Conservation (phyloP, 192 early-diverging fungal genomes). For the Martensiomyces pterosporus region DNA sequence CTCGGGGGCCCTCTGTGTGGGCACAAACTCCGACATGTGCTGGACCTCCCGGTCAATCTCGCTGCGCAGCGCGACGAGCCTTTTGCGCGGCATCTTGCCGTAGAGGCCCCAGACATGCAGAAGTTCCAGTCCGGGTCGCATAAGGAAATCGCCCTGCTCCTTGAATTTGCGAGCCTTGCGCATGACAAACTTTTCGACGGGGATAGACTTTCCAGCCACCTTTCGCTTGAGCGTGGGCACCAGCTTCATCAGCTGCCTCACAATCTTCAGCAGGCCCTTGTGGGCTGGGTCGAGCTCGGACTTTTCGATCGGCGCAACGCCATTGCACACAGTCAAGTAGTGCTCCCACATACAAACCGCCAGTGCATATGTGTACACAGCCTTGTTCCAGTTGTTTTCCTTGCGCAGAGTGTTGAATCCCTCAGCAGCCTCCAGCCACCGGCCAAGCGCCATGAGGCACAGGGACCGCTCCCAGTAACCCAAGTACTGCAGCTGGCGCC, state of each 20-base stretch:
- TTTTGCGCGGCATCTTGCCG: constrained; percentile 61
- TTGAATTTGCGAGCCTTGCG: constrained; percentile 76
- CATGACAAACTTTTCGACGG: constrained; percentile 83
- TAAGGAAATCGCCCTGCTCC: constrained; percentile 60
- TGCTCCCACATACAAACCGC: constrained; percentile 61
- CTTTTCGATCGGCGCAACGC: constrained; percentile 2
- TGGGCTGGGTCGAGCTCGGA: constrained; percentile 10
- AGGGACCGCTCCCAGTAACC: constrained; percentile 79
- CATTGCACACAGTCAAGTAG: constrained; percentile 17
- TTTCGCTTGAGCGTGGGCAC: constrained; percentile 67
- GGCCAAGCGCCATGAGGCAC: constrained; percentile 56
- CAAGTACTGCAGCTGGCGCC: constrained; percentile 76
- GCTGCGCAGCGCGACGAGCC: constrained; percentile 41
- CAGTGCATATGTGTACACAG: constrained; percentile 72
- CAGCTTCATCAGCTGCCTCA: constrained; percentile 58
- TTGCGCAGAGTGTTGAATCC: constrained; percentile 61
- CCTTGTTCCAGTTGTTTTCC: constrained; percentile 84
- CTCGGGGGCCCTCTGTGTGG: constrained; percentile 26
- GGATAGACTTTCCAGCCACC: constrained; percentile 81
- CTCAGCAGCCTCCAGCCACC: constrained; percentile 58
- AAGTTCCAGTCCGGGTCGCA: constrained; percentile 76
- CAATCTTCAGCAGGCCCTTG: constrained; percentile 42
- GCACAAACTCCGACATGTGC: constrained; percentile 23
- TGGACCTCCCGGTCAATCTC: constrained; percentile 50
- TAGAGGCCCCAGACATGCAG: constrained; percentile 68